phyloP scores from a whole-genome alignment of 1,284 basidiomycete genomes.

The Ustilago loliicola region DNA sequence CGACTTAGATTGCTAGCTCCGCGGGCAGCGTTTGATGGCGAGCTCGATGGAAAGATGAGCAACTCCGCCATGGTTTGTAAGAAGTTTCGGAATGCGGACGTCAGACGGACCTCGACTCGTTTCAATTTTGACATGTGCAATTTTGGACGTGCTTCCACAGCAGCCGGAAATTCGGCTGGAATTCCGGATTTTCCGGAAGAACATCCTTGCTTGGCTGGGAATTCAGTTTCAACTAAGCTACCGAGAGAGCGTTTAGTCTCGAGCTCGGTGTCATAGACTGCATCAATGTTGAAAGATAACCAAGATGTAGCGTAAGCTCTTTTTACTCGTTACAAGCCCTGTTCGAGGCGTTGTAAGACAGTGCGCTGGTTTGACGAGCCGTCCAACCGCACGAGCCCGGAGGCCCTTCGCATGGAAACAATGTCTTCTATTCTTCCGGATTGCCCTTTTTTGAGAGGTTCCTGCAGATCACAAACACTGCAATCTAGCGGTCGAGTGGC shows the following conservation, averaged over 20 bases:
- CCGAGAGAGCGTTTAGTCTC: neutral
- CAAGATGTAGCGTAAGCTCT: neutral
- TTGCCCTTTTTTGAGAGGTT: neutral
- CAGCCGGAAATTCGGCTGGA: slow-evolving; percentile 6
- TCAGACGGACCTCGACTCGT: too few species aligned
- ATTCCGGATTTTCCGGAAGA: slow-evolving; percentile 1
- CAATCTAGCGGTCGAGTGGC: neutral
- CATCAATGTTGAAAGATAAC: neutral
- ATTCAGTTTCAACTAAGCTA: neutral
- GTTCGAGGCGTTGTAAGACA: neutral
- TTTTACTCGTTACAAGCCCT: neutral
- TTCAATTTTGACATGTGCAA: neutral
- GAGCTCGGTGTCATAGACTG: neutral
- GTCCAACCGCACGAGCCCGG: neutral
- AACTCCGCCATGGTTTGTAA: too few species aligned
- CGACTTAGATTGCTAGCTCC: neutral
- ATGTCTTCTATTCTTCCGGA: neutral
- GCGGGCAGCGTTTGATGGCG: slow-evolving; percentile 1
- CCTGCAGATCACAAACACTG: neutral
- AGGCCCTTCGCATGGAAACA: neutral
- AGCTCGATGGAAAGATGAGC: neutral
- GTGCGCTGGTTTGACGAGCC: neutral
- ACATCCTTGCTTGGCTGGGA: neutral
- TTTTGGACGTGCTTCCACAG: neutral
- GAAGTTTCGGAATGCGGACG: too few species aligned